phyloP scores from a whole-genome alignment of 768 basidiomycete genomes.

The Gautieria morchelliformis region DNA sequence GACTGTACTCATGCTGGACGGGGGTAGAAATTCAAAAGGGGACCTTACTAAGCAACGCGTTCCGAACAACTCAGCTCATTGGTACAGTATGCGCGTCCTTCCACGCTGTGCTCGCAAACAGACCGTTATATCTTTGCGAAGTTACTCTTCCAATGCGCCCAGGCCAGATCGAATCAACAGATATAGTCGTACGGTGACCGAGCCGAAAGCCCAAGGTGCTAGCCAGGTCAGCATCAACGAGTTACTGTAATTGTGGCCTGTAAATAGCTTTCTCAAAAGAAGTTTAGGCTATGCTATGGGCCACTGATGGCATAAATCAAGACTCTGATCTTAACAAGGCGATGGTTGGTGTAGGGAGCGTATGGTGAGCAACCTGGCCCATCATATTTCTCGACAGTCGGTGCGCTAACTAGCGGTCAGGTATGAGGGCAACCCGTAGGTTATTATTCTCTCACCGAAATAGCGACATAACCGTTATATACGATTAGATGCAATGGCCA shows the following conservation, averaged over 20 bases:
- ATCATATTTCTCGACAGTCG: neutral
- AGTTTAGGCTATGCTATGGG: conserved; percentile 91
- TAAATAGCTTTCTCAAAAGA: neutral
- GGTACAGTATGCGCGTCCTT: no score
- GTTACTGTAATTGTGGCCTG: neutral
- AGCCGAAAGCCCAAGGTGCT: conserved; percentile 90
- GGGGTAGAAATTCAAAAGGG: no score
- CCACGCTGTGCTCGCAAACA: no score
- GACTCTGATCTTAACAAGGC: conserved; percentile 89
- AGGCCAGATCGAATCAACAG: conserved; percentile 31
- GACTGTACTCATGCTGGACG: no score
- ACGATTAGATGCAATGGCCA: conserved; percentile 83
- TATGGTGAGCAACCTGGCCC: conserved; percentile 57
- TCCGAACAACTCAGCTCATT: no score
- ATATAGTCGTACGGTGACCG: conserved; percentile 76
- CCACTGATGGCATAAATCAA: conserved; percentile 80
- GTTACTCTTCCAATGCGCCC: no score
- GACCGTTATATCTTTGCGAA: no score
- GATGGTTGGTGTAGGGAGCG: conserved; percentile 95
- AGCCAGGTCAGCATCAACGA: conserved; percentile 53
- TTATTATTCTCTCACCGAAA: conserved; percentile 9
- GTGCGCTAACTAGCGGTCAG: conserved; percentile 29
- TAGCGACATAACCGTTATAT: neutral
- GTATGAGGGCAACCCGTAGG: conserved; percentile 99
- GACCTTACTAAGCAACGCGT: no score